Evolutionary conservation across 2,329 filamentous ascomycete species (phyloP).

Genomic region (Dactylellina haptotyla): DNA sequence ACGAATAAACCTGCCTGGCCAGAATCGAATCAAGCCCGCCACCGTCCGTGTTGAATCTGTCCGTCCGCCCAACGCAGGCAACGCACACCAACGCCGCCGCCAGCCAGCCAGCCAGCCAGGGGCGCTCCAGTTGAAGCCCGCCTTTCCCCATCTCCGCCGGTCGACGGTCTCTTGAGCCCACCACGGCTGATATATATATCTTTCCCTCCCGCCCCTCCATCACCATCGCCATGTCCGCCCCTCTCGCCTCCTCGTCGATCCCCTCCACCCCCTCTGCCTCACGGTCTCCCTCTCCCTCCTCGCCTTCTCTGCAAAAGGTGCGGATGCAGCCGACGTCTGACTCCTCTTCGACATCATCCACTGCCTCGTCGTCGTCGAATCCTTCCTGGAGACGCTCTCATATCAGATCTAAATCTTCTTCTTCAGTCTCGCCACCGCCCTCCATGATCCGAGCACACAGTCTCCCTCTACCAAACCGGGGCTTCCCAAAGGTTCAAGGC

Average conservation of each 20-base stretch:
- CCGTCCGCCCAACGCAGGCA: slow-evolving; percentile 11
- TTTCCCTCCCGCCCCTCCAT: slow-evolving; percentile 56
- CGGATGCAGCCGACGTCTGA: slow-evolving; percentile 64
- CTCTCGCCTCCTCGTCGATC: slow-evolving; percentile 62
- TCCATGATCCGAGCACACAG: slow-evolving; percentile 49
- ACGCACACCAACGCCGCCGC: neutral
- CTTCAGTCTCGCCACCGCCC: slow-evolving; percentile 45
- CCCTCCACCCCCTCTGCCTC: slow-evolving; percentile 62
- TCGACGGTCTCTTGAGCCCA: slow-evolving; percentile 42
- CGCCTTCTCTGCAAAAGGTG: slow-evolving; percentile 59
- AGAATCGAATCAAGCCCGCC: neutral
- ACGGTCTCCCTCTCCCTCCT: slow-evolving; percentile 66
- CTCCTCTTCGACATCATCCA: slow-evolving; percentile 66
- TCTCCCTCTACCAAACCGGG: slow-evolving; percentile 41
- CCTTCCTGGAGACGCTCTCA: slow-evolving; percentile 37
- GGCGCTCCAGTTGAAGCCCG: slow-evolving; percentile 13
- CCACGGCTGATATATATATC: neutral
- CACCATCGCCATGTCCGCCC: slow-evolving; percentile 61
- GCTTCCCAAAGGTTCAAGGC: slow-evolving; percentile 26
- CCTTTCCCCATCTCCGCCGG: slow-evolving; percentile 9
- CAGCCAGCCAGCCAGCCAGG: slow-evolving; percentile 20
- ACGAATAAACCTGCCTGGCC: too few species aligned
- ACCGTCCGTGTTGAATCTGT: neutral
- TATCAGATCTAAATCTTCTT: slow-evolving; percentile 46
- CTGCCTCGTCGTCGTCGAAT: slow-evolving; percentile 24